These are phyloP conservation scores for Metarhizium anisopliae DNA, from an alignment of 2,329 filamentous ascomycete species.

Conservation along the genomic window DNA sequence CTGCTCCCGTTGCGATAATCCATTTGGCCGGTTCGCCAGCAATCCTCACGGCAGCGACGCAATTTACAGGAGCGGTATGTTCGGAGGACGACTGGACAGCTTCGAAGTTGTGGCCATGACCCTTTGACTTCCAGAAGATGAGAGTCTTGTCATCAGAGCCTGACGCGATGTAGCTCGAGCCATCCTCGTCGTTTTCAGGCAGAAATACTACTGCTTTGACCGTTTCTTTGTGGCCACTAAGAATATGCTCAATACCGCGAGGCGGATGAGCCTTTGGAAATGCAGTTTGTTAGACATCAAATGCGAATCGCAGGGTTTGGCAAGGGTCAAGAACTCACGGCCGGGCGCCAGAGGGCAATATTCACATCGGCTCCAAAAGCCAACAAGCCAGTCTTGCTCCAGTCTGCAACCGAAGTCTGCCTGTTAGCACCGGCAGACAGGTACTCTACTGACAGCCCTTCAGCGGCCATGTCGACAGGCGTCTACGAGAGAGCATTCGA, in stretches of 20 bases:
- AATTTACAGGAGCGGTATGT: constrained; percentile 71
- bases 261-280: constrained; percentile 23
- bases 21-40: constrained; percentile 21
- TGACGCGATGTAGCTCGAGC: constrained; percentile 55
- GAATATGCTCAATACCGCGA: constrained; percentile 54
- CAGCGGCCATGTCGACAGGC: constrained; percentile 18
- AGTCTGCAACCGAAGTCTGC: constrained; percentile 83
- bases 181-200: constrained; percentile 34
- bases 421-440: constrained; percentile 81
- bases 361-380: constrained; percentile 87
- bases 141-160: constrained; percentile 76
- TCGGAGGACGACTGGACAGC: constrained; percentile 46
- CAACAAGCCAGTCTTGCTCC: constrained; percentile 64
- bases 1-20: constrained; percentile 68
- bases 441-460: constrained; percentile 35
- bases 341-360: constrained; percentile 78
- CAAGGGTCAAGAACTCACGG: constrained; percentile 40
- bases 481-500: constrained; percentile 3
- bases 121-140: constrained; percentile 54
- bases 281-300: not conserved
- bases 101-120: constrained; percentile 19
- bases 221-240: constrained; percentile 67
- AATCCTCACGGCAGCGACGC: constrained; percentile 38
- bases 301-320: not conserved
- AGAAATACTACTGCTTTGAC: constrained; percentile 83